Conservation (phyloP, 306 rosid species). For the Ormosia semicastrata region DNA sequence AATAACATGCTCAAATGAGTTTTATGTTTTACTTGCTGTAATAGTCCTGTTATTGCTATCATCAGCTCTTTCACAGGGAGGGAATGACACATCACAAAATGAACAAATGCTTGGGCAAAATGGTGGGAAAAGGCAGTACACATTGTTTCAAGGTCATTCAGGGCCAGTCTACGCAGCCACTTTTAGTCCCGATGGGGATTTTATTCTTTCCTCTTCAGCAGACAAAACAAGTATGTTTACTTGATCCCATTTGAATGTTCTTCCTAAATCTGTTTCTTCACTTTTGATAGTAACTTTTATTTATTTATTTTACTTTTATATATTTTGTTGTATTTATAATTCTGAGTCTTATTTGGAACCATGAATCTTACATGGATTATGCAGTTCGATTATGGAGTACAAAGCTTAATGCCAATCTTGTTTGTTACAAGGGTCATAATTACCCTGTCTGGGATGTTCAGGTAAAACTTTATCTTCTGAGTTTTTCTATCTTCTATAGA, state of each 20-base stretch:
- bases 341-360: neutral
- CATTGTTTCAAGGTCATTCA: conserved; percentile 77
- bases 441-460: conserved; percentile 91
- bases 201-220: conserved; percentile 74
- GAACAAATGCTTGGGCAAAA: conserved; percentile 51
- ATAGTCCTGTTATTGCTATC: conserved; percentile 7
- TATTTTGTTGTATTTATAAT: neutral
- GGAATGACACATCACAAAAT: conserved; percentile 44
- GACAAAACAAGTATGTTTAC: conserved; percentile 63
- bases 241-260: neutral
- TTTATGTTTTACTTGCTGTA: neutral
- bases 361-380: conserved; percentile 9
- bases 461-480: conserved; percentile 38
- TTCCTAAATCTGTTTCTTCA: conserved; percentile 1
- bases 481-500: neutral
- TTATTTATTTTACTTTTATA: neutral
- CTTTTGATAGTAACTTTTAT: neutral
- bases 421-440: conserved; percentile 88
- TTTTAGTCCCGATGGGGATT: conserved; percentile 76
- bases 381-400: conserved; percentile 84
- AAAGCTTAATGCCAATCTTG: conserved; percentile 69
- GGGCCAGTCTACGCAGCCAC: conserved; percentile 76
- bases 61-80: conserved; percentile 64
- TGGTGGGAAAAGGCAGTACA: conserved; percentile 55
- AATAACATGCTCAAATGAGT: neutral